Percentiles rank a stretch among this genome's conserved stretches.
These are phyloP conservation scores for Solanum dulcamara DNA, from an alignment of 257 asterid species.

Conservation along the genomic window DNA sequence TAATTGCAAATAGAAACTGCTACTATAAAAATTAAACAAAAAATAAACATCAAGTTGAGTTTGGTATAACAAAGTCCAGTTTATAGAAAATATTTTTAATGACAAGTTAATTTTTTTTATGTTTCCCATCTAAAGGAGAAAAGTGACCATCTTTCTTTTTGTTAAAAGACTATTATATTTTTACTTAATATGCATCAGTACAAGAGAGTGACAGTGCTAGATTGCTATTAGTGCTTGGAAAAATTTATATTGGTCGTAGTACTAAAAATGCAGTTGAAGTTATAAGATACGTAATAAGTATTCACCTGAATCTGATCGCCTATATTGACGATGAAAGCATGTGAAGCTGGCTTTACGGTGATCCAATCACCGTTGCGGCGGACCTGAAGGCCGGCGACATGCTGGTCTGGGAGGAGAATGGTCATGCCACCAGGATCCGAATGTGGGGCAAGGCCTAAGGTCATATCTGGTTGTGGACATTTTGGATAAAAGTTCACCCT, in stretches of 20 bases:
- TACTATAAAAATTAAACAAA: neutral
- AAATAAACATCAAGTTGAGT: neutral
- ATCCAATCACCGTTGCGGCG: slow-evolving; percentile 43
- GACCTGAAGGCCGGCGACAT: slow-evolving; percentile 80
- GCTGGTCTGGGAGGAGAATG: slow-evolving; percentile 51
- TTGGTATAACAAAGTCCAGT: neutral
- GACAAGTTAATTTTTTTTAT: neutral
- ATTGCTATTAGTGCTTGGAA: too few relatives aligned
- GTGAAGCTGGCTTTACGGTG: slow-evolving; percentile 65
- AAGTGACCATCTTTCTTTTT: neutral
- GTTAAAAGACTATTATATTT: too few relatives aligned
- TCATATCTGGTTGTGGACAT: slow-evolving; percentile 73
- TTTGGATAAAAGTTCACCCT: slow-evolving; percentile 80
- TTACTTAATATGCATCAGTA: too few relatives aligned
- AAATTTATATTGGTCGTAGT: too few relatives aligned
- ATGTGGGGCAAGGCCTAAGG: slow-evolving; percentile 75
- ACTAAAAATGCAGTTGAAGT: too few relatives aligned
- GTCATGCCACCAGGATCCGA: slow-evolving; percentile 94
- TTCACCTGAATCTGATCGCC: slow-evolving; percentile 88
- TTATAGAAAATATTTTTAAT: neutral
- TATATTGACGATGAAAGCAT: slow-evolving; percentile 71
- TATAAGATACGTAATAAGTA: too few relatives aligned
- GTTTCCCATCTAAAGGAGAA: neutral
- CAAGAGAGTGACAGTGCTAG: too few relatives aligned
- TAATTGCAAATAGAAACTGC: neutral